Conservation (phyloP, 2,329 filamentous ascomycete genomes). For the Fusarium sp. region DNA sequence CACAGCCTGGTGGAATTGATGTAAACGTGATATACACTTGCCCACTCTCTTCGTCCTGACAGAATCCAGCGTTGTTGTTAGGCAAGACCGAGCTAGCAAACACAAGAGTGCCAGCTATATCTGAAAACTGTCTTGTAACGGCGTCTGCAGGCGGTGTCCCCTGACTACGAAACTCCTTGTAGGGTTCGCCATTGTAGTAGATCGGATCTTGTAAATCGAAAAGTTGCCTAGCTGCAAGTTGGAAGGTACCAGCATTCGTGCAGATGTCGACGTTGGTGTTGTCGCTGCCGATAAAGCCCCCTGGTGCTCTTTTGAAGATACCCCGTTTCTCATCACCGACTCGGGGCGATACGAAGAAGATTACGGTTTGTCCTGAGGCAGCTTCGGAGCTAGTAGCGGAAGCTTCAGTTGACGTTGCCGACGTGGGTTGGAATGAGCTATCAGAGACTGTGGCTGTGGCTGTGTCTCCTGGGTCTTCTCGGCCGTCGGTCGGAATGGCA, state of each 20-base stretch:
- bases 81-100: neutral
- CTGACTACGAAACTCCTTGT: neutral
- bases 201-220: neutral
- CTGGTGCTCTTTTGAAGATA: neutral
- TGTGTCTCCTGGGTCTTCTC: rapidly evolving
- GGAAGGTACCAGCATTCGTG: neutral
- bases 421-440: neutral
- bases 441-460: rapidly evolving
- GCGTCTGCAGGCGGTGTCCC: no score
- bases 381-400: neutral
- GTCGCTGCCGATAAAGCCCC: neutral
- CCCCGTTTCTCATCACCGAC: neutral
- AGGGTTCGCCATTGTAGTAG: neutral
- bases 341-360: neutral
- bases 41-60: neutral
- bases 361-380: neutral
- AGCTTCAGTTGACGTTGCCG: neutral
- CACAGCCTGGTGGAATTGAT: neutral
- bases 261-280: neutral
- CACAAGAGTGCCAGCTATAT: neutral
- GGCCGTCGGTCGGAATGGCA: rapidly evolving
- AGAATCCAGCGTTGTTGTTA: neutral
- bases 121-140: neutral
- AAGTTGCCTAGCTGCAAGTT: neutral
- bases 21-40: neutral